A percentile compares a stretch with the other conserved stretches of the same genome.
phyloP scores from a whole-genome alignment of 179 eudicot genomes.

The Silene noctiflora region DNA sequence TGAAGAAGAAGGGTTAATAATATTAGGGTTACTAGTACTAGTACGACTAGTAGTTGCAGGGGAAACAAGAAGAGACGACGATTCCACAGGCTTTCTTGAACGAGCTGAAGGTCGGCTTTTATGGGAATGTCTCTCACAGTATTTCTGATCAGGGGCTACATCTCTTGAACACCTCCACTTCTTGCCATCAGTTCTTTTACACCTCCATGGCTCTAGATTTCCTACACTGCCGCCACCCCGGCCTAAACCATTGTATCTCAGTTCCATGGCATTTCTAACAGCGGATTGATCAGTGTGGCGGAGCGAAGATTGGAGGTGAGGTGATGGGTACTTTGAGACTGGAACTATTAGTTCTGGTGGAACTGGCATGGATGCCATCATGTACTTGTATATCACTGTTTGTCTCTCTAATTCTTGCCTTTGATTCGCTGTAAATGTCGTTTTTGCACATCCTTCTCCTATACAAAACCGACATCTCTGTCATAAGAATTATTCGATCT shows the following conservation, averaged over 20 bases:
- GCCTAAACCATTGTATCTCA: constrained; percentile 11
- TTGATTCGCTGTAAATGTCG: constrained; percentile 51
- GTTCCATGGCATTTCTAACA: constrained; percentile 14
- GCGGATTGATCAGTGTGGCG: neutral
- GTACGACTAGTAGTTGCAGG: constrained; percentile 3
- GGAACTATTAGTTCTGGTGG: constrained; percentile 55
- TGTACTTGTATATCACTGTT: constrained; percentile 53
- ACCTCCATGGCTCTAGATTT: constrained; percentile 70
- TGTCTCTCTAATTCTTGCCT: constrained; percentile 67
- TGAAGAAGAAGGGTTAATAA: constrained; percentile 18
- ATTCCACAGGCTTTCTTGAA: constrained; percentile 93
- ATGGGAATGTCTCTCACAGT: constrained; percentile 69
- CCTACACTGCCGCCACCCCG: neutral
- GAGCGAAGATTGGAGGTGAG: neutral
- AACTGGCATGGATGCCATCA: constrained; percentile 59
- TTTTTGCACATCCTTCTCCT: constrained; percentile 14
- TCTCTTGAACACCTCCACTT: constrained; percentile 73
- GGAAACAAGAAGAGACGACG: constrained; percentile 10
- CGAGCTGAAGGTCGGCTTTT: constrained; percentile 48
- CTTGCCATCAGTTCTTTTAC: constrained; percentile 67
- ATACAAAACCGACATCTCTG: neutral
- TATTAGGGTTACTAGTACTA: constrained; percentile 14
- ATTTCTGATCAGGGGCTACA: constrained; percentile 60
- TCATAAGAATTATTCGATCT: neutral
- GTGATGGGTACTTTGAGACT: constrained; percentile 24